Conservation (phyloP, 2,329 filamentous ascomycete species). For the Stenocarpella maydis region DNA sequence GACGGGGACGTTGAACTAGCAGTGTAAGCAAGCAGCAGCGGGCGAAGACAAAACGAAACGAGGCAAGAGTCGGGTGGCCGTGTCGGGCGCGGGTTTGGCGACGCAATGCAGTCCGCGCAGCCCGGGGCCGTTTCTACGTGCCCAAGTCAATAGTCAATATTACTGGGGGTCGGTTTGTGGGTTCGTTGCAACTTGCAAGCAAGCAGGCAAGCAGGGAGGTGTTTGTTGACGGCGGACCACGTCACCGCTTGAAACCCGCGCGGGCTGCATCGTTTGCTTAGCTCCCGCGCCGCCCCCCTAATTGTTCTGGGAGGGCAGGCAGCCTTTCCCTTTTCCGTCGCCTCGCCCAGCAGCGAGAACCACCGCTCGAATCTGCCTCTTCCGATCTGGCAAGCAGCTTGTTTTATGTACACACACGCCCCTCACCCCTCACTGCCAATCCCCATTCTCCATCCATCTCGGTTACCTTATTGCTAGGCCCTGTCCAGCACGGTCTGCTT, state of each 20-base stretch:
- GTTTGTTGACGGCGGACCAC: conserved; percentile 23
- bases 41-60: neutral
- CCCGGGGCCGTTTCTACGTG: conserved; percentile 2
- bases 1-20: neutral
- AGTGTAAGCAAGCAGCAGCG: neutral
- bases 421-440: conserved; percentile 25
- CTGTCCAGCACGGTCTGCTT: neutral
- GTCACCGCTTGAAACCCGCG: conserved; percentile 22
- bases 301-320: neutral
- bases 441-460: conserved; percentile 21
- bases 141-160: conserved; percentile 1
- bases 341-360: neutral
- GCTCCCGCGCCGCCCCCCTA: conserved; percentile 12
- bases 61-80: neutral
- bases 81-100: neutral
- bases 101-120: conserved; percentile 1
- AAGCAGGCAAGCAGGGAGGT: conserved; percentile 8
- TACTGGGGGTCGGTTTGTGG: neutral
- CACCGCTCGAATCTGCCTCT: conserved; percentile 2
- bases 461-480: neutral
- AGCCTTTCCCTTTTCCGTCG: conserved; percentile 5
- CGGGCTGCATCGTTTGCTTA: conserved; percentile 17
- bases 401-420: no score
- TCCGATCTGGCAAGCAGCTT: conserved; percentile 18
- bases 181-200: neutral